Base-by-base conservation (phyloP, 2,329 filamentous ascomycete species). In the Cladophialophora yegresii region DNA sequence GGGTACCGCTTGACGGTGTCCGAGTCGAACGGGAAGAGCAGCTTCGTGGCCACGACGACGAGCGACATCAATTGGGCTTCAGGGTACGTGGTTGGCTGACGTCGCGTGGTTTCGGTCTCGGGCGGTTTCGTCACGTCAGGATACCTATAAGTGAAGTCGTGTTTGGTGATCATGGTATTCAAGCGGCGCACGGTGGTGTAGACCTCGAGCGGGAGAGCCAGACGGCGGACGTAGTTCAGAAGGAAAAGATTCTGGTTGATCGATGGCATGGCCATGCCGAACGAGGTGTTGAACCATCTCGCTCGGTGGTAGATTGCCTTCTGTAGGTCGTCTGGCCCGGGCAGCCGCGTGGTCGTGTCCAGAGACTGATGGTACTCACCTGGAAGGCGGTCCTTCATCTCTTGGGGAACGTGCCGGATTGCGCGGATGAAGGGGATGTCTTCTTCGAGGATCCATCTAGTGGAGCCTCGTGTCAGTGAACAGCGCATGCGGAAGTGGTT, bases 21-120 rank as follows among this genome's bases (percentile, higher is more conserved):
- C 23, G 80, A 78, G 71, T 91, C 86, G 51, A 96, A 86, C 0
- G 93, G 91, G 71, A 91, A 92, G 22, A 89, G 81, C 2, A 96
- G 75, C 71, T 97, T 97, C 3, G 89, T 87, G 3, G 89, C 86
- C 13, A 96, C 82, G 2, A 96, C 80, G 3, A 96, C 75, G 3
- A 91, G 79, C 3, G 87, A 82, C 61, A 92, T 81, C 0, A 97
- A 78, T 50, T 90, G 84, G 5, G 90, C 80, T 72, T 98, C 95
- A 0, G 95, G 92, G 67, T 89, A 84, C 57, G 86, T 81, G 16
- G 87, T 77, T 8, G 84, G 77, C 28, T 81, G 68, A 6, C 65
- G 66, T 57, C 66, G 51, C 5, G 28, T 64, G 33, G 40, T 53
- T 3, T 43, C 33, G 33, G 16, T 53, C 5, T 43, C 33, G 33